phyloP scores from a whole-genome alignment of 2,329 filamentous ascomycete species.

The Colletotrichum sp. region DNA sequence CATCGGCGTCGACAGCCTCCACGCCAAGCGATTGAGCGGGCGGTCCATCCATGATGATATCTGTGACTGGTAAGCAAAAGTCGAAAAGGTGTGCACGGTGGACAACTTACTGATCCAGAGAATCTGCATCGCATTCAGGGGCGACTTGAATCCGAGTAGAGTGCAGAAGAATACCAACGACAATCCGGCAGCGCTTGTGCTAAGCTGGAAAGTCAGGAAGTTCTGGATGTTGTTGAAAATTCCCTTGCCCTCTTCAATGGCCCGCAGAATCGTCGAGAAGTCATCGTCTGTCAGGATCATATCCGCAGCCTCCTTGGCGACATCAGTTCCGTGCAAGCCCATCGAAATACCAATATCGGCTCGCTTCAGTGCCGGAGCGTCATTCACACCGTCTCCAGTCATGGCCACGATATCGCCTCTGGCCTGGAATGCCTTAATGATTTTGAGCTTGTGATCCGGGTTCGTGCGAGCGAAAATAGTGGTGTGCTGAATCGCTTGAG shows the following conservation, averaged over 20 bases:
- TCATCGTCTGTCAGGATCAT: slow-evolving; percentile 93
- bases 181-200: slow-evolving; percentile 92
- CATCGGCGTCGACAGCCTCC: slow-evolving; percentile 90
- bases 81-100: not conserved
- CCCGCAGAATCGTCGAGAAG: slow-evolving; percentile 89
- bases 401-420: slow-evolving; percentile 97
- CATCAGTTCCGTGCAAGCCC: slow-evolving; percentile 93
- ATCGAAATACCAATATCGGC: slow-evolving; percentile 98
- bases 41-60: slow-evolving; percentile 99
- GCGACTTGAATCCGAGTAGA: slow-evolving; percentile 90
- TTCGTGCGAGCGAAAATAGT: slow-evolving; percentile 96
- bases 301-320: slow-evolving; percentile 94
- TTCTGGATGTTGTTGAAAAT: slow-evolving; percentile 99
- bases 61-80: slow-evolving; percentile 50
- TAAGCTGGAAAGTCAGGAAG: slow-evolving; percentile 97
- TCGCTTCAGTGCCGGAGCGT: slow-evolving; percentile 94
- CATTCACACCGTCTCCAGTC: slow-evolving; percentile 98
- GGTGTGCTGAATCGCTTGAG: slow-evolving; percentile 83
- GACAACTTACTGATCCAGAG: slow-evolving; percentile 91
- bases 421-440: slow-evolving; percentile 87
- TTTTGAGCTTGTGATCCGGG: slow-evolving; percentile 98
- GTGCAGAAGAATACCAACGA: slow-evolving; percentile 93
- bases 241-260: slow-evolving; percentile 98
- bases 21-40: slow-evolving; percentile 97
- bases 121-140: slow-evolving; percentile 99